Conservation (phyloP, 1,284 basidiomycete species). For the Ustilago curta region DNA sequence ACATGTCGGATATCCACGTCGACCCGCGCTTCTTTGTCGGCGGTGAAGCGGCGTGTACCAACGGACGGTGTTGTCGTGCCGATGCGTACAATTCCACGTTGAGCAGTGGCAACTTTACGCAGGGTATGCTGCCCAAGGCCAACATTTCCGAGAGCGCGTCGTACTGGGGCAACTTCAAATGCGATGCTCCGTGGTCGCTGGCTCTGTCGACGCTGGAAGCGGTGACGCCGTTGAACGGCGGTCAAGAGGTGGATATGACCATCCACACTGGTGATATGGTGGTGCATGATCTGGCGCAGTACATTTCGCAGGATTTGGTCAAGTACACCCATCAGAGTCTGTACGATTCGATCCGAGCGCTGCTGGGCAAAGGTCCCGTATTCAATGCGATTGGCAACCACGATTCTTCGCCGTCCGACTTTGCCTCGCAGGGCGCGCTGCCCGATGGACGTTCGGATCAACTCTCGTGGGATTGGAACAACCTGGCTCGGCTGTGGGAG, state of each 20-base stretch:
- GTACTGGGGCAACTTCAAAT: conserved; percentile 70
- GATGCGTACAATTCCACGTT: conserved; percentile 74
- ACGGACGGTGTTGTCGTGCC: conserved; percentile 79
- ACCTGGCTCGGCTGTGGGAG: conserved; percentile 56
- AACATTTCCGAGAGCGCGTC: conserved; percentile 56
- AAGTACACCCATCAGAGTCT: conserved; percentile 66
- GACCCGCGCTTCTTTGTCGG: conserved; percentile 83
- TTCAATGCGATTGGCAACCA: conserved; percentile 68
- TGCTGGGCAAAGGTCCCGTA: conserved; percentile 60
- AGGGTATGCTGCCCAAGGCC: conserved; percentile 37
- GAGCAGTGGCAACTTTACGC: conserved; percentile 66
- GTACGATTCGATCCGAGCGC: conserved; percentile 55
- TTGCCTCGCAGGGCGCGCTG: conserved; percentile 51
- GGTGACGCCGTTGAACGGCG: conserved; percentile 77
- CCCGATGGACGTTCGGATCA: conserved; percentile 60
- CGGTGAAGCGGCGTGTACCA: conserved; percentile 79
- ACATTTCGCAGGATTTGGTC: conserved; percentile 63
- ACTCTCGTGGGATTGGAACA: conserved; percentile 67
- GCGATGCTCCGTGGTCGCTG: conserved; percentile 79
- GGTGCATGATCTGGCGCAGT: conserved; percentile 70
- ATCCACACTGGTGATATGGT: conserved; percentile 83
- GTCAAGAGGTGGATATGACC: conserved; percentile 76
- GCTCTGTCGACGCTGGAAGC: conserved; percentile 76
- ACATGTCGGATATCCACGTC: conserved; percentile 82
- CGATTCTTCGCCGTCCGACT: conserved; percentile 63